Base-by-base conservation (phyloP, 83 land plant genomes). In the Thuja plicata region DNA sequence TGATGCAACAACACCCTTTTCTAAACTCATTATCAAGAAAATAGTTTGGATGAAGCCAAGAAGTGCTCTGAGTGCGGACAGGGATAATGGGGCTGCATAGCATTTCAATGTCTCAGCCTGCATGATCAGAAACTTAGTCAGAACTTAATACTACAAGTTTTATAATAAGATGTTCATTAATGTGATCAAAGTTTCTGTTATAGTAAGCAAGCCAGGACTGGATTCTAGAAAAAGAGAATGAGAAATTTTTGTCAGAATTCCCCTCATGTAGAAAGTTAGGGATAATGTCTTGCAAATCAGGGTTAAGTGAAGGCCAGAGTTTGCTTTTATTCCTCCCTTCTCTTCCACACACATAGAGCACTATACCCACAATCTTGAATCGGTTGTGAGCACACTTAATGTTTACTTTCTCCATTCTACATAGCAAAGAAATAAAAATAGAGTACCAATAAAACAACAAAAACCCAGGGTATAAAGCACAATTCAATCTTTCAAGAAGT, bases 71-170 rank as follows among this genome's bases (percentile, higher is more conserved):
- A 85, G 48, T 30, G 86, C 24, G 32, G 38, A 13, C 5, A 46
- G 60, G 66, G 87, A 52, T 6, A 85, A 17, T 32, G 87, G 87
- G 9, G 87, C 66, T 30, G 87, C 40, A 35, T 85, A 85, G 2
- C 30, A 32, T 66, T 52, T 85, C 87, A 85, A 55, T 52, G 87
- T 85, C 66, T 50, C 87, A 85, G 40, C 87, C 87, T 85, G 66
- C 66, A 85, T 45, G 48, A 7, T 82, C 85, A 82, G 10, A 82
- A 40, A 82, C 5, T 82, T 35, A 41, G 27, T 16, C 10, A 82
- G 1, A 40, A 21, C 27, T 41, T 38, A 2, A 43, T 40, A 24
- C 5, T 40, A 81, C 13, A 71, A 71, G 10, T 8, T 1, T 27
- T 71, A n/a, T 2, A 30, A 27, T 0, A 4, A 30, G n/a, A 71